Percentiles rank a stretch among this genome's conserved stretches.
Evolutionary conservation across 345 rosid species (phyloP).

Genomic region (Geranium rotundifolium): DNA sequence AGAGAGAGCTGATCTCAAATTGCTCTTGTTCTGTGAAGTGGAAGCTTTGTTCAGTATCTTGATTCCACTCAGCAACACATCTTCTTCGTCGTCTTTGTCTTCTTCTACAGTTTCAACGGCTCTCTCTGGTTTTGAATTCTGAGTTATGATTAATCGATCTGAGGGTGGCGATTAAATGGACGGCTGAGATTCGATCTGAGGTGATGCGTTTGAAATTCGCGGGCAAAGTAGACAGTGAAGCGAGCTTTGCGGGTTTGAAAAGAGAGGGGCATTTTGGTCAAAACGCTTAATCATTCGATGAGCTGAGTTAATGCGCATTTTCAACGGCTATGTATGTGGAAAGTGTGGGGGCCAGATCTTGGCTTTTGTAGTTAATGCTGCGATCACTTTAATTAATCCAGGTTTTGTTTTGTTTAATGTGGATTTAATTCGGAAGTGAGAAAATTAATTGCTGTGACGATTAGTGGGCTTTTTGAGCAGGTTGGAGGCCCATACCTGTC

Average conservation of each 20-base stretch:
- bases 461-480: too few species aligned
- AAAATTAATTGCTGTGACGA: too few species aligned
- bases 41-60: background rate
- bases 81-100: background rate
- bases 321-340: slow-evolving; percentile 20
- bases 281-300: background rate
- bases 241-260: slow-evolving; percentile 42
- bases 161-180: slow-evolving; percentile 13
- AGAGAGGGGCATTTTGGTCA: slow-evolving; percentile 11
- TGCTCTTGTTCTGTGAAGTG: background rate
- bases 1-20: background rate
- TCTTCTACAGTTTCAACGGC: background rate
- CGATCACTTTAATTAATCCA: too few species aligned
- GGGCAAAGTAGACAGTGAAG: background rate
- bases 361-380: too few species aligned
- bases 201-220: slow-evolving; percentile 11
- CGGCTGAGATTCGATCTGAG: slow-evolving; percentile 27
- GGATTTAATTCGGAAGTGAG: too few species aligned
- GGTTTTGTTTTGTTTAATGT: too few species aligned
- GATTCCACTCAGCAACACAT: background rate
- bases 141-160: background rate
- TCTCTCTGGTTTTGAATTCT: background rate
- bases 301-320: slow-evolving; percentile 2
- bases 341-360: slow-evolving; percentile 1
- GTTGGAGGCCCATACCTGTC: too few species aligned